These are phyloP conservation scores for Physaria fendleri DNA, from an alignment of 345 rosid species.

Conservation along the genomic window DNA sequence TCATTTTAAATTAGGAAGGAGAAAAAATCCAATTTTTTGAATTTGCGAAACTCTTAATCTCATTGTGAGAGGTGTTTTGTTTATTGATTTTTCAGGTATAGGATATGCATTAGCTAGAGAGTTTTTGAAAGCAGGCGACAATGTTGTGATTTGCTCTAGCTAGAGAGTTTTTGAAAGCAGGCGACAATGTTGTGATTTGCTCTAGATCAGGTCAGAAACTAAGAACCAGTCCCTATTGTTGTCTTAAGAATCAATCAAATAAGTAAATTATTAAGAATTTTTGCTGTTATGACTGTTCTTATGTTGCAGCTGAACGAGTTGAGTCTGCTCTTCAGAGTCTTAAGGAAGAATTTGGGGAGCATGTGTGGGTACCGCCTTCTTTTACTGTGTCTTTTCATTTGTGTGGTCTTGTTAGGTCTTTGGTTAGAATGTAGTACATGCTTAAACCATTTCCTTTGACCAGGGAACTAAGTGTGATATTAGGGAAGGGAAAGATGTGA, in stretches of 20 bases:
- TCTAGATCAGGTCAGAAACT: conserved; percentile 80
- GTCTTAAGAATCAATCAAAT: background rate
- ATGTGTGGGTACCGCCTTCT: conserved; percentile 89
- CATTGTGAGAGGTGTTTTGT: background rate
- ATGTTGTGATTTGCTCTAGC: too few species aligned
- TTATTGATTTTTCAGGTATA: conserved; percentile 46
- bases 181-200: conserved; percentile 81
- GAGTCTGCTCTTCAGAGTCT: conserved; percentile 57
- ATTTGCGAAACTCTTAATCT: background rate
- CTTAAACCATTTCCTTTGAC: conserved; percentile 2
- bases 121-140: too few species aligned
- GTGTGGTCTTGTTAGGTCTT: background rate
- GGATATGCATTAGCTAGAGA: conserved; percentile 89
- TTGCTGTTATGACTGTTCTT: conserved; percentile 2
- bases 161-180: conserved; percentile 75
- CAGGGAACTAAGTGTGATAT: conserved; percentile 93
- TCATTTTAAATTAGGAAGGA: background rate
- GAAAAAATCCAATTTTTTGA: background rate
- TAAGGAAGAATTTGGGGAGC: conserved; percentile 82
- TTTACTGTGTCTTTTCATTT: conserved; percentile 14
- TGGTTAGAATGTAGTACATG: background rate
- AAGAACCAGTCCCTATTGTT: background rate
- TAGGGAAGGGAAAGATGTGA: conserved; percentile 73
- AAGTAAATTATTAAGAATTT: background rate
- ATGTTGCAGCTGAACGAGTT: conserved; percentile 58